These are phyloP conservation scores for Cryptococcus amylolentus DNA, from an alignment of 1,284 basidiomycete species.

Conservation along the genomic window DNA sequence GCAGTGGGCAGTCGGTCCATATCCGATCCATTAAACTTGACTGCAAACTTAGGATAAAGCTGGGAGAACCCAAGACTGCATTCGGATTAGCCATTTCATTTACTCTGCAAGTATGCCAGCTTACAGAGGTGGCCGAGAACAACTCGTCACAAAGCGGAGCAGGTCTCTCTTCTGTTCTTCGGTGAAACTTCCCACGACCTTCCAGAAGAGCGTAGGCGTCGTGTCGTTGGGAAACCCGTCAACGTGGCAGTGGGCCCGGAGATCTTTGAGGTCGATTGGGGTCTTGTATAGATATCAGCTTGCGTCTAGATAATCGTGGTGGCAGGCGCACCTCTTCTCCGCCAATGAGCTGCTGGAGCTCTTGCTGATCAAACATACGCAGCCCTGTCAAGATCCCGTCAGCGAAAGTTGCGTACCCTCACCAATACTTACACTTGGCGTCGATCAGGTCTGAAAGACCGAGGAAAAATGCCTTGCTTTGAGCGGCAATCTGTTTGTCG, in stretches of 20 bases:
- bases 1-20: conserved; percentile 65
- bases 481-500: conserved; percentile 79
- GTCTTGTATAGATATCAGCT: conserved; percentile 37
- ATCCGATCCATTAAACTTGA: conserved; percentile 72
- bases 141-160: conserved; percentile 84
- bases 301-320: neutral
- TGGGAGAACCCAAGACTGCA: conserved; percentile 74
- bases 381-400: conserved; percentile 52
- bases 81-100: neutral
- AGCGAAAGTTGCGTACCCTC: neutral
- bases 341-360: conserved; percentile 78
- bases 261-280: conserved; percentile 75
- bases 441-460: conserved; percentile 86
- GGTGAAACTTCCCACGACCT: conserved; percentile 49
- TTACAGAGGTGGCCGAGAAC: conserved; percentile 80
- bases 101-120: conserved; percentile 29
- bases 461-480: conserved; percentile 65
- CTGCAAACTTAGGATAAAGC: conserved; percentile 77
- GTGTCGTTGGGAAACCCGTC: conserved; percentile 68
- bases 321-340: conserved; percentile 59
- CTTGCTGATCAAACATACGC: conserved; percentile 91
- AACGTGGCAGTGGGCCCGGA: conserved; percentile 70
- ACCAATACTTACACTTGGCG: conserved; percentile 59
- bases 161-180: conserved; percentile 70
- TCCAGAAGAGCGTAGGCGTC: conserved; percentile 75